Conservation (phyloP, 1,284 basidiomycete species). For the Neolentinus lepideus region DNA sequence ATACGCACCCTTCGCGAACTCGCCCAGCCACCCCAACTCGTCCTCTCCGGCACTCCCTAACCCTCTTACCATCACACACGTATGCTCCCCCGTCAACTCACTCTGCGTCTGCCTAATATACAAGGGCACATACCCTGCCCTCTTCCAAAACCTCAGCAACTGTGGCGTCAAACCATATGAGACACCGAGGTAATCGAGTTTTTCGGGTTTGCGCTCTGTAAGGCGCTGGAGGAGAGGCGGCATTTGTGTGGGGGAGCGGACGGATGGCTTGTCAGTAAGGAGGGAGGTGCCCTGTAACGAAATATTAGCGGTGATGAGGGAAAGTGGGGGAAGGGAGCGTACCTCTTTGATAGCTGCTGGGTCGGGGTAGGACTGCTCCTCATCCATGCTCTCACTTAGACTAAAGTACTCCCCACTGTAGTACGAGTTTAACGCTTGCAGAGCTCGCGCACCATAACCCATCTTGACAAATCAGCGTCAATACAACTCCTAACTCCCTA, state of each 20-base stretch:
- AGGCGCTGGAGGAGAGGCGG: slow-evolving; percentile 91
- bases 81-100: slow-evolving; percentile 95
- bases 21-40: slow-evolving; percentile 78
- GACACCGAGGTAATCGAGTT: slow-evolving; percentile 92
- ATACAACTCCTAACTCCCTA: slow-evolving; percentile 5
- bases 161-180: slow-evolving; percentile 92
- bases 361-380: slow-evolving; percentile 57
- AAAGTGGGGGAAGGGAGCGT: too few species aligned
- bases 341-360: slow-evolving; percentile 57
- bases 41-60: slow-evolving; percentile 62
- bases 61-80: slow-evolving; percentile 86
- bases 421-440: slow-evolving; percentile 84
- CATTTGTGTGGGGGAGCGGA: slow-evolving; percentile 78
- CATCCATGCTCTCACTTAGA: slow-evolving; percentile 64
- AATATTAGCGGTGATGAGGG: too few species aligned
- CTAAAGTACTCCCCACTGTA: slow-evolving; percentile 92
- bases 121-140: slow-evolving; percentile 84
- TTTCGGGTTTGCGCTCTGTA: slow-evolving; percentile 86
- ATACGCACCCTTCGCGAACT: slow-evolving; percentile 79
- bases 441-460: slow-evolving; percentile 94
- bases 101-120: slow-evolving; percentile 93
- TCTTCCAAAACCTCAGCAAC: slow-evolving; percentile 95
- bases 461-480: slow-evolving; percentile 45
- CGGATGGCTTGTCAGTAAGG: slow-evolving; percentile 66
- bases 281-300: slow-evolving; percentile 38